Evolutionary conservation across 345 rosid genomes (phyloP).

Genomic region (Eucalyptus marginata): DNA sequence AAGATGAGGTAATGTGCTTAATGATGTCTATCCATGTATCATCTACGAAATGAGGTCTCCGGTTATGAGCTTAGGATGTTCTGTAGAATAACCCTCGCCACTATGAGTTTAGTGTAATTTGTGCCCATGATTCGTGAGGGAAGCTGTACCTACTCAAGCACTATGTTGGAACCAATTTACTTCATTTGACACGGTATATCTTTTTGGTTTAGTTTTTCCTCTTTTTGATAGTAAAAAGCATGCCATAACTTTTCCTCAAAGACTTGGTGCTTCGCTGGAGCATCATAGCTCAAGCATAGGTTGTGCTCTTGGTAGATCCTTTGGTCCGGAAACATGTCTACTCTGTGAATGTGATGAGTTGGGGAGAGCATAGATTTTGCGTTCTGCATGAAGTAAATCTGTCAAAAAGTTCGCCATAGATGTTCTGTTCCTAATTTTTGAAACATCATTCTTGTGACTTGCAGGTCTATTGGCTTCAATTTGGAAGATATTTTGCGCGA

Average conservation of each 20-base stretch:
- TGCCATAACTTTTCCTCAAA: not conserved
- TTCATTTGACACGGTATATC: not conserved
- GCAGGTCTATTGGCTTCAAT: slow-evolving; percentile 97
- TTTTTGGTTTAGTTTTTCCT: not conserved
- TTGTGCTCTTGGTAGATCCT: not conserved
- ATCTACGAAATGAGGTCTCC: not conserved
- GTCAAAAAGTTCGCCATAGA: not conserved
- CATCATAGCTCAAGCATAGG: not conserved
- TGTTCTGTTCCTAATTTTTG: not conserved
- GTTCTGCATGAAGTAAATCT: not conserved
- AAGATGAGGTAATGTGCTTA: slow-evolving; percentile 64
- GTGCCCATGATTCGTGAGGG: not conserved
- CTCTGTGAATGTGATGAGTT: not conserved
- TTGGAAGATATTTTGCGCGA: slow-evolving; percentile 97
- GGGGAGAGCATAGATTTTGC: not conserved
- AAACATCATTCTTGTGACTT: not conserved
- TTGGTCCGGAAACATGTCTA: not conserved
- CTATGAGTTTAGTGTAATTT: not conserved
- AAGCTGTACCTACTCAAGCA: not conserved
- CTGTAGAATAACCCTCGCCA: not conserved
- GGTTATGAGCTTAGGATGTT: not conserved
- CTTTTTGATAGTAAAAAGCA: not conserved
- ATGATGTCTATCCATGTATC: not conserved
- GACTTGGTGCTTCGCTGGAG: not conserved
- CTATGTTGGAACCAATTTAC: not conserved